Evolutionary conservation across 257 asterid genomes (phyloP).

Genomic region (Leptodermis oblonga): DNA sequence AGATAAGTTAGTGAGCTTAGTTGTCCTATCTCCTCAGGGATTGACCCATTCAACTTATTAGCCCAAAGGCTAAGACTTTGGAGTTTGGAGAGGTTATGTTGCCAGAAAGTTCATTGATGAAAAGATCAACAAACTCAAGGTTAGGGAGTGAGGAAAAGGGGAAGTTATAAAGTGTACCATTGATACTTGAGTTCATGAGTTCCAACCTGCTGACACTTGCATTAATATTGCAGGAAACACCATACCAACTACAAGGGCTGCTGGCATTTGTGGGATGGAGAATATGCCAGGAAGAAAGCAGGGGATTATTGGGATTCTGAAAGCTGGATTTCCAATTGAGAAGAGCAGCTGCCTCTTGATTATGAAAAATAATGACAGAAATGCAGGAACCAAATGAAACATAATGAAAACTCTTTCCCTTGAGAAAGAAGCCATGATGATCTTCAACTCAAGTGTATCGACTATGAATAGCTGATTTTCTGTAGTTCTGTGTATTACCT

Average conservation of each 20-base stretch:
- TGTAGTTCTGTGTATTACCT: no score
- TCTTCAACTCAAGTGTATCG: no score
- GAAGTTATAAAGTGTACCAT: conserved; percentile 20
- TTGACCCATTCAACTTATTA: not conserved
- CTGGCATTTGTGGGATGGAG: not conserved
- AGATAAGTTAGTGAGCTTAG: no score
- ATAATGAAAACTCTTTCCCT: not conserved
- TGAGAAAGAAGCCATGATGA: no score
- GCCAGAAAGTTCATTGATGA: conserved; percentile 18
- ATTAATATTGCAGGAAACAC: conserved; percentile 14
- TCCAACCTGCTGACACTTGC: conserved; percentile 8
- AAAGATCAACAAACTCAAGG: conserved; percentile 22
- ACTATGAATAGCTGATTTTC: no score
- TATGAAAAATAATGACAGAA: conserved; percentile 1
- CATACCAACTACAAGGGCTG: conserved; percentile 26
- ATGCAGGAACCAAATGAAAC: not conserved
- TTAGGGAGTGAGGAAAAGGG: conserved; percentile 25
- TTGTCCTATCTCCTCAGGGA: not conserved
- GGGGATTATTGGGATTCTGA: conserved; percentile 9
- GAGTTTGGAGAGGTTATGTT: conserved; percentile 18
- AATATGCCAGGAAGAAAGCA: conserved; percentile 20
- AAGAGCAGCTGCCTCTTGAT: conserved; percentile 23
- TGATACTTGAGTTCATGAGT: not conserved
- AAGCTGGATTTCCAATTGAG: conserved; percentile 19
- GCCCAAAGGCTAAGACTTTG: conserved; percentile 3